Evolutionary conservation across 2,329 filamentous ascomycete genomes (phyloP), one percentile per base, ranked within the genome.

Genomic region (Aspergillus sp.): DNA sequence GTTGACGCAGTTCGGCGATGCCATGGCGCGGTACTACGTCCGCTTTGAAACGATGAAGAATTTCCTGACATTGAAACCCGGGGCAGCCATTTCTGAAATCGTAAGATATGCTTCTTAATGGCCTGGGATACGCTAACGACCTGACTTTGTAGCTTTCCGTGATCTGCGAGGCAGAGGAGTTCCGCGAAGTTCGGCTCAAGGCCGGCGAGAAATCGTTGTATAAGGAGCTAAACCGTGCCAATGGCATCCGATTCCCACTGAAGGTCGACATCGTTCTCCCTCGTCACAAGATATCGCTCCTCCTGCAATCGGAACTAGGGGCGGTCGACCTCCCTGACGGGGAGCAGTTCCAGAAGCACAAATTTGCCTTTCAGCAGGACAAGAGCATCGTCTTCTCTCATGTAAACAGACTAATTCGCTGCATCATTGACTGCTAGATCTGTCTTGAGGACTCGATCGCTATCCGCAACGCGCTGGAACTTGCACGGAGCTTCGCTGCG

Each of bases 1-100:
- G 22, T 84, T 82, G 42, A 93, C 88, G 0, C 83, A 86, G 45
- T 89, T 87, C 63, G 90, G 90, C 1, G 79, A 87, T 51, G 86
- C 87, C 4, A 95, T 95, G 90, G 88, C 89, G 41, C 82, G 84
- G 45, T 95, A 93, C 66, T 93, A 90, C 73, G 76, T 94, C 3
- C 83, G 83, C 19, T 92, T 92, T 60, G 80, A 87, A 35, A 94
- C 89, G 0, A 95, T 94, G 89, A 86, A 84, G 60, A 68, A 77
- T 1, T 76, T 95, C 13, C 72, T 93, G 41, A 75, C 75, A 0
- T 76, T 94, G 48, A 80, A 82, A n/a, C 69, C 73, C 1, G 81
- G 79, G 38, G 79, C 85, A 0, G 82, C 79, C 7, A 76, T 86
- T 6, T 85, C 85, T 26, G 81, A 89, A 41, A 84, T 93, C 61